Percentiles rank a stretch among this genome's conserved stretches.
These are phyloP conservation scores for Chamaenerion angustifolium DNA, from an alignment of 345 rosid species.

Conservation along the genomic window DNA sequence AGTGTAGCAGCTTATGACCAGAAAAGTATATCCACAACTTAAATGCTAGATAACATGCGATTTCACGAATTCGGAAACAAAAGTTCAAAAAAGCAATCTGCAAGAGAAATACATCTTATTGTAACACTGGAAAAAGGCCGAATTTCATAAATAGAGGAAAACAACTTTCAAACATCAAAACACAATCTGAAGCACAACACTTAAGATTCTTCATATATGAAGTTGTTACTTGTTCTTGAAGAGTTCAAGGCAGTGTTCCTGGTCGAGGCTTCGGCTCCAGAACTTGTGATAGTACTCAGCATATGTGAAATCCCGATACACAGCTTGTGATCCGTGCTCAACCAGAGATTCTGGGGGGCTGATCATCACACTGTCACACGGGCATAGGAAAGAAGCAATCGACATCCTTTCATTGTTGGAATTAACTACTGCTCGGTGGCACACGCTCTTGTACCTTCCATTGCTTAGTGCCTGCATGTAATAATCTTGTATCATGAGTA, in stretches of 20 bases:
- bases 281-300: slow-evolving; percentile 73
- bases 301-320: slow-evolving; percentile 67
- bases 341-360: slow-evolving; percentile 38
- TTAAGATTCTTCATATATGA: too few species aligned
- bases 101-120: too few species aligned
- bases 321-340: slow-evolving; percentile 24
- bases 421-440: slow-evolving; percentile 78
- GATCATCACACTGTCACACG: slow-evolving; percentile 43
- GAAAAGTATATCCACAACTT: too few species aligned
- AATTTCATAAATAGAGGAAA: too few species aligned
- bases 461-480: slow-evolving; percentile 75
- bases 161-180: too few species aligned
- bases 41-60: too few species aligned
- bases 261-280: slow-evolving; percentile 82
- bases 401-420: slow-evolving; percentile 50
- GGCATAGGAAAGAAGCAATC: slow-evolving; percentile 69
- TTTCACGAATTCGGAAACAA: too few species aligned
- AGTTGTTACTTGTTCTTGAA: slow-evolving; percentile 26
- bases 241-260: slow-evolving; percentile 71
- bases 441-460: slow-evolving; percentile 73
- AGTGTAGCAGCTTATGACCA: too few species aligned
- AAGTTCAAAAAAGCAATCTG: too few species aligned
- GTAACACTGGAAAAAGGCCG: too few species aligned
- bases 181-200: too few species aligned
- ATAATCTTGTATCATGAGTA: too few species aligned